Conservation (phyloP, 2,329 filamentous ascomycete genomes). For the Hymenoscyphus linearis region DNA sequence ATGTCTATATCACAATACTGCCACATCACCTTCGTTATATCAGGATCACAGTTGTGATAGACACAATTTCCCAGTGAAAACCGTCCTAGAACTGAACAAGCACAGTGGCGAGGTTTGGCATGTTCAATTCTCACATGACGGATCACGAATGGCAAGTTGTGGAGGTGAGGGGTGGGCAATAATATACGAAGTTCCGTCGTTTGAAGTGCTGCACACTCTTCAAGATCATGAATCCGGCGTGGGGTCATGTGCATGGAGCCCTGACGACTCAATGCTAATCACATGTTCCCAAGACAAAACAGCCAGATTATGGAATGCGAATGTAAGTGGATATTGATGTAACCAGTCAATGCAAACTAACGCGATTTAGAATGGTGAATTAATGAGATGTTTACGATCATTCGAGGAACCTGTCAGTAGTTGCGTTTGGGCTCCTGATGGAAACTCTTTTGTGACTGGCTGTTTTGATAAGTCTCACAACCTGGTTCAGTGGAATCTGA, state of each 20-base stretch:
- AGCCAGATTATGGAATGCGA: conserved; percentile 70
- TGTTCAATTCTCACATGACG: conserved; percentile 84
- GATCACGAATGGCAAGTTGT: conserved; percentile 74
- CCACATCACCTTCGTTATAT: conserved; percentile 75
- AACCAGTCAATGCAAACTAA: conserved; percentile 14
- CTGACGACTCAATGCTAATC: conserved; percentile 79
- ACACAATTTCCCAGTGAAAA: conserved; percentile 70
- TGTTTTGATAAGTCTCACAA: conserved; percentile 64
- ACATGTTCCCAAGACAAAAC: conserved; percentile 73
- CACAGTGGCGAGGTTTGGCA: conserved; percentile 87
- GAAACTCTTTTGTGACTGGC: conserved; percentile 71
- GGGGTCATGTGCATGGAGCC: conserved; percentile 83
- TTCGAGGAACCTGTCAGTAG: conserved; percentile 83
- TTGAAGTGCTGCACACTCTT: conserved; percentile 57
- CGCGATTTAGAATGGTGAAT: conserved; percentile 50
- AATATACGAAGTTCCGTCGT: conserved; percentile 75
- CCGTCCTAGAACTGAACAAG: conserved; percentile 63
- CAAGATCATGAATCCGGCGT: conserved; percentile 65
- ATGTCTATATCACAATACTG: conserved; percentile 85
- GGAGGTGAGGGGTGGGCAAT: conserved; percentile 70
- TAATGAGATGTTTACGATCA: conserved; percentile 58
- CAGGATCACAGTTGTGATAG: conserved; percentile 81
- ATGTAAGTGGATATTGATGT: conserved; percentile 42
- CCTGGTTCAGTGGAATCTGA: conserved; percentile 65
- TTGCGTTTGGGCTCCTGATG: conserved; percentile 83